A percentile compares a stretch with the other conserved stretches of the same genome.
Conservation (phyloP, 257 asterid species). For the Eustoma russellianum region DNA sequence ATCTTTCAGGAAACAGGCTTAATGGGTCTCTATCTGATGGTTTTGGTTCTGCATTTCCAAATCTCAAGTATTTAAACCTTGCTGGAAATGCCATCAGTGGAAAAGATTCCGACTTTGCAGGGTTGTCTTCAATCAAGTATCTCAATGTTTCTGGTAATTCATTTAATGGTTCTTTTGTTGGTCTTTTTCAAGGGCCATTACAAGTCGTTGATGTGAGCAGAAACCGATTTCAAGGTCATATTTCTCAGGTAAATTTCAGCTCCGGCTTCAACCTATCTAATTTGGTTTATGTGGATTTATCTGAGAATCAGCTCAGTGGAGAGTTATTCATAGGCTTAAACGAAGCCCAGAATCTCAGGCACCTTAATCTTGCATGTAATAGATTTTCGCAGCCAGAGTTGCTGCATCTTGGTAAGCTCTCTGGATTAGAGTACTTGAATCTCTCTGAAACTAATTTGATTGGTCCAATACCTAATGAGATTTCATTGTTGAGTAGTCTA, state of each 20-base stretch:
- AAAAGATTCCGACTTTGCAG: conserved; percentile 50
- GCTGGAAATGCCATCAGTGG: conserved; percentile 56
- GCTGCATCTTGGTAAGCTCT: conserved; percentile 29
- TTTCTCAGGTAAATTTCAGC: conserved; percentile 65
- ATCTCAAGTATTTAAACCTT: conserved; percentile 48
- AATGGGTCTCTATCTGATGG: conserved; percentile 49
- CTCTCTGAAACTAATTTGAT: conserved; percentile 59
- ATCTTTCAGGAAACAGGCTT: conserved; percentile 58
- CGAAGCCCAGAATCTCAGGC: conserved; percentile 39
- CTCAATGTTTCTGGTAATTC: conserved; percentile 70
- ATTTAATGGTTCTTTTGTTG: conserved; percentile 64
- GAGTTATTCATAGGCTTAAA: conserved; percentile 39
- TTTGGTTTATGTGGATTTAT: conserved; percentile 66
- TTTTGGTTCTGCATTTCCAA: conserved; percentile 56
- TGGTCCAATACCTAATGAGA: conserved; percentile 48
- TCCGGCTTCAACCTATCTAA: conserved; percentile 49
- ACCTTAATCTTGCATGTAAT: conserved; percentile 79
- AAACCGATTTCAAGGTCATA: conserved; percentile 76
- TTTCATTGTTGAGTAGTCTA: conserved; percentile 42
- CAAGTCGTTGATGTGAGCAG: conserved; percentile 84
- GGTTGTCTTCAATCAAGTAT: conserved; percentile 36
- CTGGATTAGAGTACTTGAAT: conserved; percentile 63
- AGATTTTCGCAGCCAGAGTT: conserved; percentile 53
- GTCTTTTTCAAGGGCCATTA: conserved; percentile 47
- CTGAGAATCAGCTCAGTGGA: conserved; percentile 78